Conservation (phyloP, 352 stramenopile genomes). For the Phytophthora quininea region DNA sequence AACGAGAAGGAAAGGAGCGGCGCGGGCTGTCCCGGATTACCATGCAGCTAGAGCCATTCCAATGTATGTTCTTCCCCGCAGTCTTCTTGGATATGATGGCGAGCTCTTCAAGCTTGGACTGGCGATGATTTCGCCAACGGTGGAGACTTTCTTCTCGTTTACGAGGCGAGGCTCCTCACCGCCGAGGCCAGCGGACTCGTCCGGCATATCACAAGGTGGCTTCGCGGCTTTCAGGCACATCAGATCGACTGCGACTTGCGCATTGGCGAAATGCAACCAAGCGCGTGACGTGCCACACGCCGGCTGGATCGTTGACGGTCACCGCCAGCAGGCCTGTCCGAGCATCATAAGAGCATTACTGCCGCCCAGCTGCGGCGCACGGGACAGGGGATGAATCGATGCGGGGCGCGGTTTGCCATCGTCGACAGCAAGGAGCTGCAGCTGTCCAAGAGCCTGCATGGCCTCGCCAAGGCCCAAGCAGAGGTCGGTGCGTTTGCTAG, state of each 20-base stretch:
- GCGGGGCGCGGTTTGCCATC: no score
- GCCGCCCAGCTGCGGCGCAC: not conserved
- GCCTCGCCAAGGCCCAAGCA: no score
- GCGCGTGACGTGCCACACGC: not conserved
- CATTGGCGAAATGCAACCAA: not conserved
- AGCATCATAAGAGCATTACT: conserved; percentile 1
- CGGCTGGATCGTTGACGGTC: not conserved
- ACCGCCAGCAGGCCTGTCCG: not conserved
- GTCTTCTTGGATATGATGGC: conserved; percentile 1
- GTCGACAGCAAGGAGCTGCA: no score
- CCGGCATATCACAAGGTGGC: not conserved
- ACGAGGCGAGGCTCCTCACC: no score
- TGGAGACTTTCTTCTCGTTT: no score
- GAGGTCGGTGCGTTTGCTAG: no score
- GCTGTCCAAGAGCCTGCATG: no score
- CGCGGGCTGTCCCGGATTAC: not conserved
- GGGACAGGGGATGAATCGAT: not conserved
- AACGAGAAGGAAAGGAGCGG: conserved; percentile 3
- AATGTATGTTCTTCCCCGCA: no score
- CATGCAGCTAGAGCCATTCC: not conserved
- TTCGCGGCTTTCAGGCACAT: not conserved
- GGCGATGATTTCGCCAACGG: no score
- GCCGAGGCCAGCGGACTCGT: no score
- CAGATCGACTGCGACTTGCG: not conserved
- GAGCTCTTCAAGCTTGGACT: not conserved